Percentiles rank a stretch among this genome's conserved stretches.
Conservation (phyloP, 345 rosid genomes). For the Brassica rapa region DNA sequence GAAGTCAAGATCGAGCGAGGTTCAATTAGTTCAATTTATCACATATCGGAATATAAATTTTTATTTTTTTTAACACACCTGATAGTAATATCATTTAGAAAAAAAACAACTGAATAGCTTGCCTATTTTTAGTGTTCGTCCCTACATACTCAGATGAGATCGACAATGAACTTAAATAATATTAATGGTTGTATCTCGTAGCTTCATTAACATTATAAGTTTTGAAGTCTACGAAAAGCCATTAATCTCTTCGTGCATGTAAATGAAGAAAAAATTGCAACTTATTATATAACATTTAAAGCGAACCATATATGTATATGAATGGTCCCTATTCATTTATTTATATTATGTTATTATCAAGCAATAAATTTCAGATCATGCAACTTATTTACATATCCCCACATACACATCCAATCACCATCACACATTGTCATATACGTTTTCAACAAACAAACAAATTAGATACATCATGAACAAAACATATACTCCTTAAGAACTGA, state of each 20-base stretch:
- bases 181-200: neutral
- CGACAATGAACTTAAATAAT: neutral
- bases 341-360: slow-evolving; percentile 20
- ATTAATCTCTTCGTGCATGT: slow-evolving; percentile 5
- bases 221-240: slow-evolving; percentile 13
- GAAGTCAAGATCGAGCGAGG: too few species aligned
- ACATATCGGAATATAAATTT: too few species aligned
- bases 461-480: slow-evolving; percentile 3
- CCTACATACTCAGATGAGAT: neutral
- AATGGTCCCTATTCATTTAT: slow-evolving; percentile 26
- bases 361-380: slow-evolving; percentile 31
- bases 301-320: slow-evolving; percentile 9
- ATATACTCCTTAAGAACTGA: neutral
- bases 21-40: too few species aligned
- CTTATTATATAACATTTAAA: slow-evolving; percentile 1
- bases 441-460: neutral
- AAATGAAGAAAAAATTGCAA: neutral
- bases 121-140: neutral
- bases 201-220: neutral
- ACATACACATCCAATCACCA: slow-evolving; percentile 35
- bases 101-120: neutral
- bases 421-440: slow-evolving; percentile 8
- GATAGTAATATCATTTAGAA: too few species aligned
- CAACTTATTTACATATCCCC: slow-evolving; percentile 33
- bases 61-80: too few species aligned